Evolutionary conservation across 164 flowering plant genomes (phyloP).

Genomic region (Annona squamosa): DNA sequence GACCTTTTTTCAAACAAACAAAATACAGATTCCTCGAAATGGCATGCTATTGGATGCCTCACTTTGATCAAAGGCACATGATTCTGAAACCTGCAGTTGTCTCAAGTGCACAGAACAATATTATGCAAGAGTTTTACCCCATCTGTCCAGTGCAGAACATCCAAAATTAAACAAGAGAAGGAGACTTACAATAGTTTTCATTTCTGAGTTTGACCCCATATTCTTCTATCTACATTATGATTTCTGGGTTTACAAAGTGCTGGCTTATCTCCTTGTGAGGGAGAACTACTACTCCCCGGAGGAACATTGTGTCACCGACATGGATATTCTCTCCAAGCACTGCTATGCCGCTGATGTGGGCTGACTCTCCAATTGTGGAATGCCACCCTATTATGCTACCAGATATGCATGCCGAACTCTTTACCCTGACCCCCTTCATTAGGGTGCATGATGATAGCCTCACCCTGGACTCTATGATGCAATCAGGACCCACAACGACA

Average conservation of each 20-base stretch:
- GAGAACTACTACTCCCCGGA: slow-evolving; percentile 19
- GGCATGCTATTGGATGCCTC: too few relatives aligned
- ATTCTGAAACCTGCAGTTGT: too few relatives aligned
- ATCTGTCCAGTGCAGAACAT: background rate
- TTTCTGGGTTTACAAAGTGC: slow-evolving; percentile 12
- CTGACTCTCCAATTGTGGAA: slow-evolving; percentile 18
- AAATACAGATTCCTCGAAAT: too few relatives aligned
- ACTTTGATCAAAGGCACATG: too few relatives aligned
- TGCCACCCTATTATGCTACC: slow-evolving; percentile 25
- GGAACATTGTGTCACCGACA: slow-evolving; percentile 16
- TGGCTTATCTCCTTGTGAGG: slow-evolving; percentile 24
- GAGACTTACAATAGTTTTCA: background rate
- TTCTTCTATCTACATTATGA: background rate
- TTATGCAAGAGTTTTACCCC: too few relatives aligned
- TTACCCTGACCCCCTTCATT: slow-evolving; percentile 17
- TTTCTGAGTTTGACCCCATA: background rate
- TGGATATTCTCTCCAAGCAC: slow-evolving; percentile 22
- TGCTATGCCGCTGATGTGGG: slow-evolving; percentile 14
- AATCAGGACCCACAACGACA: slow-evolving; percentile 18
- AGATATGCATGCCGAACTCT: slow-evolving; percentile 15
- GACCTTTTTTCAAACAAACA: too few relatives aligned
- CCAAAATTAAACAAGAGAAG: background rate
- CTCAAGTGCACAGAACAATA: too few relatives aligned
- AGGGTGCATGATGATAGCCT: slow-evolving; percentile 19
- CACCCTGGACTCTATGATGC: slow-evolving; percentile 17